Evolutionary conservation across 345 rosid species (phyloP).

Genomic region (Schrenkiella parvula): DNA sequence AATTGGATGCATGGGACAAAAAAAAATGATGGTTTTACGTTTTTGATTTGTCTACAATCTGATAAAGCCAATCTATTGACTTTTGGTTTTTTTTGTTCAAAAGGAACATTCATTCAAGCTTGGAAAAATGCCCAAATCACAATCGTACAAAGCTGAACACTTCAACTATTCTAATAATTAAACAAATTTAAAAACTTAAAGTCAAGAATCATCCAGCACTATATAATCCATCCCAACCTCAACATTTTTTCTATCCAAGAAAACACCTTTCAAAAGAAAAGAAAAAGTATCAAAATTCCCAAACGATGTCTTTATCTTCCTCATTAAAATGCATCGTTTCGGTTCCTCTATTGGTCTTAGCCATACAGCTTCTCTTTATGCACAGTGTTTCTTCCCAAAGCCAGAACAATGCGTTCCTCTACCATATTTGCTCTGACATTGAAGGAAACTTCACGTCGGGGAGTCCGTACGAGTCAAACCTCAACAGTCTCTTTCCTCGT

Average conservation of each 20-base stretch:
- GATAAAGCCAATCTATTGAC: background rate
- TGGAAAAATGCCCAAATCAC: background rate
- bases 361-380: constrained; percentile 18
- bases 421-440: constrained; percentile 40
- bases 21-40: background rate
- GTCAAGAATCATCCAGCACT: background rate
- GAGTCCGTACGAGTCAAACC: constrained; percentile 42
- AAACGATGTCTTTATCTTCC: constrained; percentile 30
- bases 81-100: background rate
- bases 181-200: background rate
- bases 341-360: constrained; percentile 11
- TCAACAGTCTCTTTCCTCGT: constrained; percentile 34
- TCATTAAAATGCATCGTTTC: background rate
- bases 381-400: constrained; percentile 14
- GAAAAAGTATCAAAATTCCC: background rate
- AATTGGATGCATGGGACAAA: background rate
- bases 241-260: background rate
- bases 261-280: background rate
- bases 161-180: constrained; percentile 13
- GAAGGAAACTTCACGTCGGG: constrained; percentile 39
- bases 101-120: background rate
- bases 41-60: background rate
- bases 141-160: constrained; percentile 16
- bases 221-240: background rate
- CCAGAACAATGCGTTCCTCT: constrained; percentile 39